A percentile compares a stretch with the other conserved stretches of the same genome.
These are phyloP conservation scores for Lasiosphaeria hispida DNA, from an alignment of 495 filamentous ascomycete genomes.

Conservation along the genomic window DNA sequence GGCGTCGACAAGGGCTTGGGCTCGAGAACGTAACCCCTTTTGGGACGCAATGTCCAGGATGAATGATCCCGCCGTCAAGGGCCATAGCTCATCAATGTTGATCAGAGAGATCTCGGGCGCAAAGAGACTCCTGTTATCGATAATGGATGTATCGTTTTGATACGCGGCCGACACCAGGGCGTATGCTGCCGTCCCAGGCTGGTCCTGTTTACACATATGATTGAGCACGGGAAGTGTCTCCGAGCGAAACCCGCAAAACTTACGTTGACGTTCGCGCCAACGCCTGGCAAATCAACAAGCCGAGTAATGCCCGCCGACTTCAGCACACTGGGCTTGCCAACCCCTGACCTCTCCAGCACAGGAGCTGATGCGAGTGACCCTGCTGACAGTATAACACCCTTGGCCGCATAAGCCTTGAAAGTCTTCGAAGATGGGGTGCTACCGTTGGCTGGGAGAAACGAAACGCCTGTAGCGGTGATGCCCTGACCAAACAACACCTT, in stretches of 20 bases:
- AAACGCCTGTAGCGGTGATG: background rate
- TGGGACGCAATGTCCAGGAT: background rate
- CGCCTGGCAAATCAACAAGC: constrained; percentile 5
- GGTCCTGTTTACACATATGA: background rate
- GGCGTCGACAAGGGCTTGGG: background rate
- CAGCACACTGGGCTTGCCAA: background rate
- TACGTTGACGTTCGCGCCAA: constrained; percentile 11
- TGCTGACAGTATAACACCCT: constrained; percentile 4
- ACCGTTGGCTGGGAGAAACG: background rate
- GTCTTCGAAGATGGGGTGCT: background rate
- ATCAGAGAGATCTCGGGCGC: constrained; percentile 11
- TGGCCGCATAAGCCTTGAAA: background rate
- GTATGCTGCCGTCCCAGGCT: constrained; percentile 1
- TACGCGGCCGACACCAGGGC: background rate
- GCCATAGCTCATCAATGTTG: constrained; percentile 8
- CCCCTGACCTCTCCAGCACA: constrained; percentile 4
- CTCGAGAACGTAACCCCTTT: background rate
- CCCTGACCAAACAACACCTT: background rate
- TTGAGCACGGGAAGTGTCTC: background rate
- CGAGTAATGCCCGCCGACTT: background rate
- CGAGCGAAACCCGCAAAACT: background rate
- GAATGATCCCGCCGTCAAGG: background rate
- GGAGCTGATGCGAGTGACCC: constrained; percentile 1
- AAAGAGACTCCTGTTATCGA: constrained; percentile 5
- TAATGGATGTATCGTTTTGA: constrained; percentile 4